Evolutionary conservation across 768 basidiomycete species (phyloP).

Genomic region (Plicaturopsis crispa): DNA sequence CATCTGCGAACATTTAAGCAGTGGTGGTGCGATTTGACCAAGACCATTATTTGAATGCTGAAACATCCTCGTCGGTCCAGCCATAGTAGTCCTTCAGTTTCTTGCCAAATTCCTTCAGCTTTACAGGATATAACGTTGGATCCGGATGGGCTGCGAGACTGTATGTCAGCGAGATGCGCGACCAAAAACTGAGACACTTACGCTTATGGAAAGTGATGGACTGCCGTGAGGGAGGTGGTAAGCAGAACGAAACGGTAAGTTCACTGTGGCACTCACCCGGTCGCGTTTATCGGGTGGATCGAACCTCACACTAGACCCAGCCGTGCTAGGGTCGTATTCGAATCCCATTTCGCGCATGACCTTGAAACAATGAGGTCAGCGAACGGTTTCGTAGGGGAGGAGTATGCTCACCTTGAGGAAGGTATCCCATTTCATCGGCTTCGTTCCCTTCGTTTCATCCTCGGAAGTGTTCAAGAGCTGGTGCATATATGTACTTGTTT

Average conservation of each 20-base stretch:
- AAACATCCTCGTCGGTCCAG: too few relatives aligned
- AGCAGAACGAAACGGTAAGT: too few relatives aligned
- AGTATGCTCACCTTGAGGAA: conserved; percentile 53
- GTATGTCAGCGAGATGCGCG: background rate
- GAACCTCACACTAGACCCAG: conserved; percentile 79
- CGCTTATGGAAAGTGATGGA: conserved; percentile 76
- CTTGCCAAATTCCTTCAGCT: conserved; percentile 47
- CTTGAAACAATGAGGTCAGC: conserved; percentile 24
- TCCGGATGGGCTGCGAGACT: conserved; percentile 61
- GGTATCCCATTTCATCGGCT: conserved; percentile 71
- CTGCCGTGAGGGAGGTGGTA: conserved; percentile 19
- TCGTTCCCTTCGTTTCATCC: conserved; percentile 45
- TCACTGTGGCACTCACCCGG: too few relatives aligned
- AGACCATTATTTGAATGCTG: too few relatives aligned
- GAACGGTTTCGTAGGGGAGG: background rate
- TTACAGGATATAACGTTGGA: conserved; percentile 45
- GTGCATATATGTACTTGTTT: conserved; percentile 51
- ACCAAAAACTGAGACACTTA: conserved; percentile 21
- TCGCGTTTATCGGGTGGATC: conserved; percentile 56
- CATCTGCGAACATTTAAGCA: too few relatives aligned
- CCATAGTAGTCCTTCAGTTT: conserved; percentile 58
- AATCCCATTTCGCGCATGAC: conserved; percentile 79
- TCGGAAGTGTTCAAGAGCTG: conserved; percentile 52
- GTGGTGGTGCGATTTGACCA: too few relatives aligned
- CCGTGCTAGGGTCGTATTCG: conserved; percentile 61